Evolutionary conservation across 1,139 yeast species (phyloP), one percentile per base, ranked within the genome.

Genomic region (Saccharomyces hybrid): DNA sequence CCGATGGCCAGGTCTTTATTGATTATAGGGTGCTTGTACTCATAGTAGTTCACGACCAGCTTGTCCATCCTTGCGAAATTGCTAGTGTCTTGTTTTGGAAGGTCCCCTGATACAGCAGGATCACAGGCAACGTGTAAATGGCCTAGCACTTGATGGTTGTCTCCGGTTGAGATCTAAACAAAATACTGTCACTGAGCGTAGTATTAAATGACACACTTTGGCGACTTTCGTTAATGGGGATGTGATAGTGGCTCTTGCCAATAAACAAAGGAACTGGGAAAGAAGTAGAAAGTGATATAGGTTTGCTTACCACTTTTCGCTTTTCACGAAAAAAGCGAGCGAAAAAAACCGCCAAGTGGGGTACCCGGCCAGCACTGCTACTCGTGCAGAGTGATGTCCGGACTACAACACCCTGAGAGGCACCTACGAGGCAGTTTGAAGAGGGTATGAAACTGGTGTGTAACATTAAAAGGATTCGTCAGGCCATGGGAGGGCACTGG

Each of bases 11-110:
- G 55, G 16, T 62, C 60, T 53, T 62, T 65, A 52, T 68, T 68
- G 48, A 68, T 68, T 46, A 68, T 62, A 1, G 70, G 69, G 55
- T 68, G 71, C 56, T 65, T 63, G 54, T 68, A 68, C 53, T 68
- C 71, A 53, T 67, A 68, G 47, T 63, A 54, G 51, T 67, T 64
- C 59, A 66, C 59, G 64, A 62, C 60, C 44, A 23, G 54, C 55
- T 32, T 32, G 38, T 32, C 38, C 38, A 32, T 32, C 38, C 38
- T 32, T 32, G 38, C 14, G 14, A 32, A 32, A 32, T 32, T 32
- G 14, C 38, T 32, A 32, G 14, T 32, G 38, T 32, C 14, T 32
- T 32, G 38, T 32, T 32, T 32, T 32, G 14, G 14, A 32, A 32
- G 14, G 14, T 32, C 38, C 38, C 38, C 14, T 32, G 14, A 32